A percentile compares a stretch with the other conserved stretches of the same genome.
Evolutionary conservation across 345 rosid genomes (phyloP).

Genomic region (Eucalyptus leucophloia): DNA sequence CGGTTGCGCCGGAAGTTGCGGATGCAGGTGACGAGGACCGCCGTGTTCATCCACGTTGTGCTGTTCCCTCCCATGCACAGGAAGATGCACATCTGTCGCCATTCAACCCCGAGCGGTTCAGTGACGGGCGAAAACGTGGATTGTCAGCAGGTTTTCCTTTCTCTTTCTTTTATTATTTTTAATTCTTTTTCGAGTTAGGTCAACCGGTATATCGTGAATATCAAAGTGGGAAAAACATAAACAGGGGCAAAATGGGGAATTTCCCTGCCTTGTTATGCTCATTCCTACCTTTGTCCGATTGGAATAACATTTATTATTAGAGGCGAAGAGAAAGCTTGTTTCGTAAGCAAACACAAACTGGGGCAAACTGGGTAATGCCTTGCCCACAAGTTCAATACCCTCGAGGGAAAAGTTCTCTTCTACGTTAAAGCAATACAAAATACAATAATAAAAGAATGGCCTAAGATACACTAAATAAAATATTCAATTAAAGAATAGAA

Average conservation of each 20-base stretch:
- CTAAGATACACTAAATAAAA: background rate
- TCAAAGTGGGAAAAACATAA: background rate
- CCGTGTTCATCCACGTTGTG: constrained; percentile 98
- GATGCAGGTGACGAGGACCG: constrained; percentile 80
- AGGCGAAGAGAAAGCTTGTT: background rate
- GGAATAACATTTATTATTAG: background rate
- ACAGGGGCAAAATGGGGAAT: background rate
- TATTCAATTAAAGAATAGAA: background rate
- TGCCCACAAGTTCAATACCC: background rate
- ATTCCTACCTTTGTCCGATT: background rate
- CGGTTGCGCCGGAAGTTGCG: constrained; percentile 80
- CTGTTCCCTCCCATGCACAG: constrained; percentile 94
- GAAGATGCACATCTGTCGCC: constrained; percentile 64
- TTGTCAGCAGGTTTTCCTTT: background rate
- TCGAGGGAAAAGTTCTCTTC: background rate
- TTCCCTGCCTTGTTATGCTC: no score
- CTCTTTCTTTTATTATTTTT: background rate
- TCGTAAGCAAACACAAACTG: background rate
- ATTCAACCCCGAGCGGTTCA: background rate
- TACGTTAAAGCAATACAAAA: background rate
- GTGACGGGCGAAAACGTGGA: background rate
- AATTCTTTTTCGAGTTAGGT: background rate
- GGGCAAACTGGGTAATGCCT: background rate
- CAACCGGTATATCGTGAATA: background rate
- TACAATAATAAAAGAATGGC: background rate